Percentiles rank a stretch among this genome's conserved stretches.
Evolutionary conservation across 176 grass and related monocot species (phyloP).

Genomic region (Avena sativa): DNA sequence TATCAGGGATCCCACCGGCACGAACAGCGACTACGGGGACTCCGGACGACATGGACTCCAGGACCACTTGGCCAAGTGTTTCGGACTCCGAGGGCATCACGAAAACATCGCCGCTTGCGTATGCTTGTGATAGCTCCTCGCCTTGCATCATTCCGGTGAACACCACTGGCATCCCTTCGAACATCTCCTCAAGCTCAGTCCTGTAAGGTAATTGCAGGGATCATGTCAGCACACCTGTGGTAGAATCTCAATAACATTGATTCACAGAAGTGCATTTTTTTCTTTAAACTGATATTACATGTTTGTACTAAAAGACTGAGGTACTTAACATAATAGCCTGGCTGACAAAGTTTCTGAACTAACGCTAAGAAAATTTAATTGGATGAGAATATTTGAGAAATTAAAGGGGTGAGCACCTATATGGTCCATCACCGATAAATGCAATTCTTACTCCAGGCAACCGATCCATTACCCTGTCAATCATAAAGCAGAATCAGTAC

Average conservation of each 20-base stretch:
- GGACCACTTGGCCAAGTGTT: slow-evolving; percentile 82
- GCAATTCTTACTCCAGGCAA: slow-evolving; percentile 89
- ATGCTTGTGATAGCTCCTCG: slow-evolving; percentile 82
- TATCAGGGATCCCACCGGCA: slow-evolving; percentile 77
- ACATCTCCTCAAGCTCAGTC: slow-evolving; percentile 86
- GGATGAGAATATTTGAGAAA: background rate
- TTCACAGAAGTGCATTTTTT: background rate
- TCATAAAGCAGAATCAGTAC: slow-evolving; percentile 24
- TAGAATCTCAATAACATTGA: background rate
- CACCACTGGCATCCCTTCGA: slow-evolving; percentile 69
- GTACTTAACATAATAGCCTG: background rate
- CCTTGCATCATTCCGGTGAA: slow-evolving; percentile 96
- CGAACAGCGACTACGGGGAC: slow-evolving; percentile 77
- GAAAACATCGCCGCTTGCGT: slow-evolving; percentile 77
- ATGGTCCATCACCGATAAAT: slow-evolving; percentile 92
- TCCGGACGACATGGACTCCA: slow-evolving; percentile 94
- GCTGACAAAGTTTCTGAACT: background rate
- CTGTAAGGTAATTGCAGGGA: slow-evolving; percentile 42
- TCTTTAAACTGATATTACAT: background rate
- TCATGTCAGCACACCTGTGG: background rate
- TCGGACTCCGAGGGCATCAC: slow-evolving; percentile 97
- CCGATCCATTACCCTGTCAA: slow-evolving; percentile 90
- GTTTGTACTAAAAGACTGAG: background rate
- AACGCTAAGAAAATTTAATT: background rate
- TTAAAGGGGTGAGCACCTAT: slow-evolving; percentile 41